Conservation (phyloP, 768 basidiomycete genomes). For the Lactarius vividus region DNA sequence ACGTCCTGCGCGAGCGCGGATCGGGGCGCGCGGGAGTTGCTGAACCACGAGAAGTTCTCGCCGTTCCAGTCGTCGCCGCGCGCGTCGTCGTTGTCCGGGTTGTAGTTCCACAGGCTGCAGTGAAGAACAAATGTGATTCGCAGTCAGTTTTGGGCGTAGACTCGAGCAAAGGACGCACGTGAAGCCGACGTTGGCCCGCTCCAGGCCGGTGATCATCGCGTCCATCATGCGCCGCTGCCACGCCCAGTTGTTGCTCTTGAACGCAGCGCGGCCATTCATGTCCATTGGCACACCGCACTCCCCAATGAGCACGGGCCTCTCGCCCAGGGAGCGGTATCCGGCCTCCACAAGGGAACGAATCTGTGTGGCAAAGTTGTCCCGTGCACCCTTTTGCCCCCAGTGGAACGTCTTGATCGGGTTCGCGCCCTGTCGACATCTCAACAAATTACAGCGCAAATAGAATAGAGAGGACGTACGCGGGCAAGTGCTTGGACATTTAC, state of each 20-base stretch:
- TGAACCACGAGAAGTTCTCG: slow-evolving; percentile 98
- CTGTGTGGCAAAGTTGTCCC: slow-evolving; percentile 81
- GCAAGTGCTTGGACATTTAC: slow-evolving; percentile 94
- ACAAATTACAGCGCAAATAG: background rate
- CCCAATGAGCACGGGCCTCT: slow-evolving; percentile 82
- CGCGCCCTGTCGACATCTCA: slow-evolving; percentile 61
- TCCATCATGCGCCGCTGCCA: slow-evolving; percentile 96
- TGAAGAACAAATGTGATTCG: background rate
- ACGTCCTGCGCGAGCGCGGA: slow-evolving; percentile 58
- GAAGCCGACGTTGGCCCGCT: slow-evolving; percentile 74
- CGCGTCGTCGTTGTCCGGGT: slow-evolving; percentile 79
- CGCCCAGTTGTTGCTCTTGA: slow-evolving; percentile 65
- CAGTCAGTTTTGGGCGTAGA: background rate
- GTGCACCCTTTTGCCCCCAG: slow-evolving; percentile 80
- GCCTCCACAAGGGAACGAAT: slow-evolving; percentile 73
- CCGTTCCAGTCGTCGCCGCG: slow-evolving; percentile 91
- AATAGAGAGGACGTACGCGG: slow-evolving; percentile 47
- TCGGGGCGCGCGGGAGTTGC: slow-evolving; percentile 46
- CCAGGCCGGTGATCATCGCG: slow-evolving; percentile 80
- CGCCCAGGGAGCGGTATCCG: slow-evolving; percentile 68
- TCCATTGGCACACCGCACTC: slow-evolving; percentile 98
- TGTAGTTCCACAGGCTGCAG: slow-evolving; percentile 89
- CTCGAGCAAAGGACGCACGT: slow-evolving; percentile 54
- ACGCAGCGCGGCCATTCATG: slow-evolving; percentile 64
- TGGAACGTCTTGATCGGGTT: slow-evolving; percentile 78